A percentile compares a stretch with the other conserved stretches of the same genome.
Conservation (phyloP, 495 filamentous ascomycete genomes). For the Aspergillus diversus region DNA sequence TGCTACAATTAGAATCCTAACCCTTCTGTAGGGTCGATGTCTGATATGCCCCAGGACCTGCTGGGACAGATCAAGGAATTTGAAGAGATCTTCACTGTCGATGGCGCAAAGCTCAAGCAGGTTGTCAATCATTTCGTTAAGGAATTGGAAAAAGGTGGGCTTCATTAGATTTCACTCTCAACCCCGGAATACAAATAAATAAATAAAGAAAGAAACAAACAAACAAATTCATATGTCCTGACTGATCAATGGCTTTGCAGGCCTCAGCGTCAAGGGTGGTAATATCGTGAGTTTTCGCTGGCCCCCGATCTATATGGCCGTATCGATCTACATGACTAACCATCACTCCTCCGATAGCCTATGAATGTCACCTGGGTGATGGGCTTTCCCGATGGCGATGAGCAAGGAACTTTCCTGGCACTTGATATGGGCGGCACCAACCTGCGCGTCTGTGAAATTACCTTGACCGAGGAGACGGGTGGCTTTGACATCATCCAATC, state of each 20-base stretch:
- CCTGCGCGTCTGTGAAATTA: constrained; percentile 95
- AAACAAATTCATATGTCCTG: not conserved
- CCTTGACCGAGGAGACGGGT: constrained; percentile 84
- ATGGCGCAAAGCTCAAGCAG: constrained; percentile 77
- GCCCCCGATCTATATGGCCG: not conserved
- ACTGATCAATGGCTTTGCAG: constrained; percentile 43
- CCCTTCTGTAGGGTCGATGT: constrained; percentile 65
- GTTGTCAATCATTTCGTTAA: constrained; percentile 86
- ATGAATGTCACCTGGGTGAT: constrained; percentile 99
- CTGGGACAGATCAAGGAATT: constrained; percentile 80
- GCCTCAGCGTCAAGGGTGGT: constrained; percentile 83
- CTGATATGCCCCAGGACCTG: constrained; percentile 83
- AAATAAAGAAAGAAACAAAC: not conserved
- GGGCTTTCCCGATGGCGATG: constrained; percentile 85
- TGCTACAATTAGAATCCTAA: constrained; percentile 19
- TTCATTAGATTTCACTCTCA: not conserved
- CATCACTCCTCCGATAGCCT: constrained; percentile 58
- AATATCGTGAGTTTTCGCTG: constrained; percentile 73
- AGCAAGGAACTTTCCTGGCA: constrained; percentile 89
- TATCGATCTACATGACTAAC: constrained; percentile 4
- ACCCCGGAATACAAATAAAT: not conserved
- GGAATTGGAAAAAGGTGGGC: constrained; percentile 84
- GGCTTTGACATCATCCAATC: constrained; percentile 99
- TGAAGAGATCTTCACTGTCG: constrained; percentile 84
- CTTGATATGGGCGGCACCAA: constrained; percentile 99